Evolutionary conservation across 108 stramenopile genomes (phyloP), one percentile per base, ranked within the genome.

Genomic region (Skeletonema menzelii): DNA sequence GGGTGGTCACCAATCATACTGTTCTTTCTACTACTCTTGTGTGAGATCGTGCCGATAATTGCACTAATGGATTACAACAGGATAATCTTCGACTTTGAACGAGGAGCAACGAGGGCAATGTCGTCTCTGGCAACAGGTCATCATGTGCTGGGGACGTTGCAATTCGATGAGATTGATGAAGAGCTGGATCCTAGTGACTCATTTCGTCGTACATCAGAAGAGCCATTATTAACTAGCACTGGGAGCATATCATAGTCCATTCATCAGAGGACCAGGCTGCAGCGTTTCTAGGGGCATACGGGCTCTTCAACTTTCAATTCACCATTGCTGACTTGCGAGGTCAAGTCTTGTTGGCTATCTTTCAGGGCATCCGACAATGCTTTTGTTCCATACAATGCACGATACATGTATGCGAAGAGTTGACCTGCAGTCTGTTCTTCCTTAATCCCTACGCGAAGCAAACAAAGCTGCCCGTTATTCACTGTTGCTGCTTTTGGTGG

Each of bases 31-130:
- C 84, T 90, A 49, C 59, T 90, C 22, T 70, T 77, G 2, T 90
- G 87, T 57, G 89, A 90, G 73, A 87, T 90, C 10, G 69, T 83
- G 27, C 89, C 89, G 42, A 86, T 90, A 27, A 74, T 90, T 69
- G 67, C 75, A 1, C 69, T 85, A 69, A 70, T 88, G 82, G 89
- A 90, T 71, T 88, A 88, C 65, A 75, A 82, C 67, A 59, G 80
- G 67, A 77, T 71, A 17, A 68, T 79, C 47, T 79, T 79, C 32
- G 72, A 79, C 34, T 79, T 79, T 58, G 79, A 67, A 27, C 27
- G 56, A 32, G 61, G 49, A 35, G 72, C 79, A 20, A 79, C 72
- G 0, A 64, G 67, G 40, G 72, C 67, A 26, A 72, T 79, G 70
- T 71, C 77, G 28, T 67, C 47, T 53, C 35, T 79, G 61, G 71